Conservation (phyloP, 2,329 filamentous ascomycete species). For the Epichloe amarillans region DNA sequence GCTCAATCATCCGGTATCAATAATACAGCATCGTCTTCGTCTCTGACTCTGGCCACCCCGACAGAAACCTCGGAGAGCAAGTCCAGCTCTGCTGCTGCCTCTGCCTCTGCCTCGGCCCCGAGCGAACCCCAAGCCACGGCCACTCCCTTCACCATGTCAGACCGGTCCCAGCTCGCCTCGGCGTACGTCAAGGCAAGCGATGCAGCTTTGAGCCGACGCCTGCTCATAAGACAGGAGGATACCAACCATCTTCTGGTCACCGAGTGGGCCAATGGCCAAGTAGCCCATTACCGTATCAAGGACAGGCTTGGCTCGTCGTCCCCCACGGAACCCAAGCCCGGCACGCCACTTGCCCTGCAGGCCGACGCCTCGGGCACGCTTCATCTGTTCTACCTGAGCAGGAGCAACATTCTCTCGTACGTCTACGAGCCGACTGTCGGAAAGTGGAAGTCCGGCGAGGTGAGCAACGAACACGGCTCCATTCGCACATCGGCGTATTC, state of each 20-base stretch:
- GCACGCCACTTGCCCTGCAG: slow-evolving; percentile 10
- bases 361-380: slow-evolving; percentile 7
- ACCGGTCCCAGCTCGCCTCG: slow-evolving; percentile 9
- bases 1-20: background rate
- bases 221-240: slow-evolving; percentile 13
- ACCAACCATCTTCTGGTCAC: slow-evolving; percentile 9
- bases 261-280: slow-evolving; percentile 5
- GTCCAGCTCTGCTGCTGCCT: background rate
- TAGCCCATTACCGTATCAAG: slow-evolving; percentile 4
- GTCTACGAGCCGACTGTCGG: slow-evolving; percentile 6
- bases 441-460: slow-evolving; percentile 7
- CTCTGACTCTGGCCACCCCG: too few relatives aligned
- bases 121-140: background rate
- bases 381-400: slow-evolving; percentile 13
- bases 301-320: slow-evolving; percentile 5
- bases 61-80: background rate
- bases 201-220: slow-evolving; percentile 2
- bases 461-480: background rate
- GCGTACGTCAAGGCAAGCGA: slow-evolving; percentile 4
- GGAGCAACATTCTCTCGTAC: slow-evolving; percentile 7
- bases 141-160: slow-evolving; percentile 6
- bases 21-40: background rate
- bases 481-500: slow-evolving; percentile 5
- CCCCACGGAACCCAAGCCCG: slow-evolving; percentile 6
- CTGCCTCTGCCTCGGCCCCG: background rate